Evolutionary conservation across 129 eudicot genomes (phyloP), one percentile per base, ranked within the genome.

Genomic region (Lonicera japonica): DNA sequence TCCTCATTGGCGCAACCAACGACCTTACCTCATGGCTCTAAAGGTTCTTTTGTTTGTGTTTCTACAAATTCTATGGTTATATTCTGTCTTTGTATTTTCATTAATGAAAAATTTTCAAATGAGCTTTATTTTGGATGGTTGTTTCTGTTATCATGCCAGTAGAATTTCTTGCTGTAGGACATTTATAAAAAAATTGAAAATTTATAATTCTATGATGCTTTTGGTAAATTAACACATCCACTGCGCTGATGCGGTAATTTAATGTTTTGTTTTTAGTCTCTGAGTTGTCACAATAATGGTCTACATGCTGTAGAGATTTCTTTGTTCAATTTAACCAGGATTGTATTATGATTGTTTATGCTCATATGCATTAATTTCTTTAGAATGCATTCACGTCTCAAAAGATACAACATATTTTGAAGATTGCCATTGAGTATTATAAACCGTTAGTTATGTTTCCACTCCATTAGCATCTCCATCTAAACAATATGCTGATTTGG

Each of bases 1-100:
- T 71, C 99, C 99, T 76, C 92, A 83, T 67, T 94, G 99, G 99
- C 83, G 99, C 54, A 80, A 77, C 63, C 87, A 85, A 39, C 80
- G 92, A n/a, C 83, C 99, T 68, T 94, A 85, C 66, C 67, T 94
- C 56, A 76, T 86, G 80, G 79, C 96, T 46, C 89, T 85, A 56
- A 88, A 85, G 96, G 99, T 92, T 50, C 1, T 43, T 4, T 34
- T 8, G 1, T 0, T 59, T 41, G 9, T 20, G 21, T 57, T 34
- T 56, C 24, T 24, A 25, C 13, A 18, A 11, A 64, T 48, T 64
- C 12, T 58, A 19, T 45, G 56, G 54, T 68, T 24, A 10, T 1
- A 29, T 20, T 19, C 22, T 58, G 46, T 13, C n/a, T 61, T 23
- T 20, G 22, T 54, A 54, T 21, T 54, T 21, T 54, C 5, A 54